phyloP scores from a whole-genome alignment of 176 grass and related monocot species.

The Paspalum notatum region DNA sequence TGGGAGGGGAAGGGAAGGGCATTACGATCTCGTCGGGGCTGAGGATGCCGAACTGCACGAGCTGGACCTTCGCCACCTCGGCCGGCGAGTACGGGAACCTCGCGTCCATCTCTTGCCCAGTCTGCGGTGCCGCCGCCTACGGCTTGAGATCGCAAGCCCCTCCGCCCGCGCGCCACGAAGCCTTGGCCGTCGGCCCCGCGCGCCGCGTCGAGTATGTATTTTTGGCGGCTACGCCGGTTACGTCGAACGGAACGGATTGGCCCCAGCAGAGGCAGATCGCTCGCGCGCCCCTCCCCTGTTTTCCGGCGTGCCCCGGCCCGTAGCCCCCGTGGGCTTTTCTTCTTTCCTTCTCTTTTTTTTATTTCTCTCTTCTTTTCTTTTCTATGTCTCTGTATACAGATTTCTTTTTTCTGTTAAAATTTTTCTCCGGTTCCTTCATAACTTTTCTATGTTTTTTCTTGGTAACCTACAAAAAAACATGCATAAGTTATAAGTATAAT shows the following conservation, averaged over 20 bases:
- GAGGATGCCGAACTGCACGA: constrained; percentile 97
- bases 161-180: neutral
- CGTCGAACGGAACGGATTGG: neutral
- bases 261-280: constrained; percentile 6
- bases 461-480: too few relatives aligned
- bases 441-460: too few relatives aligned
- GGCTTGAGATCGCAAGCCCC: constrained; percentile 43
- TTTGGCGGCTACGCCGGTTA: neutral
- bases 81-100: constrained; percentile 94
- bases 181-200: neutral
- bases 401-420: too few relatives aligned
- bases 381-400: too few relatives aligned
- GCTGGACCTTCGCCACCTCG: constrained; percentile 91
- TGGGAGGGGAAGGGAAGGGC: constrained; percentile 9
- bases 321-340: too few relatives aligned
- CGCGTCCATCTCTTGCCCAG: constrained; percentile 67
- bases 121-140: constrained; percentile 36
- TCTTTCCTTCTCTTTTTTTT: too few relatives aligned
- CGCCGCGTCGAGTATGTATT: too few relatives aligned
- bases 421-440: too few relatives aligned
- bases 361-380: too few relatives aligned
- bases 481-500: too few relatives aligned
- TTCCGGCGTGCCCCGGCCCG: too few relatives aligned
- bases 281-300: constrained; percentile 9
- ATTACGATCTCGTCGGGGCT: constrained; percentile 99